Base-by-base conservation (phyloP, 225 moss, liverwort and hornwort species). In the Polytrichum commune region DNA sequence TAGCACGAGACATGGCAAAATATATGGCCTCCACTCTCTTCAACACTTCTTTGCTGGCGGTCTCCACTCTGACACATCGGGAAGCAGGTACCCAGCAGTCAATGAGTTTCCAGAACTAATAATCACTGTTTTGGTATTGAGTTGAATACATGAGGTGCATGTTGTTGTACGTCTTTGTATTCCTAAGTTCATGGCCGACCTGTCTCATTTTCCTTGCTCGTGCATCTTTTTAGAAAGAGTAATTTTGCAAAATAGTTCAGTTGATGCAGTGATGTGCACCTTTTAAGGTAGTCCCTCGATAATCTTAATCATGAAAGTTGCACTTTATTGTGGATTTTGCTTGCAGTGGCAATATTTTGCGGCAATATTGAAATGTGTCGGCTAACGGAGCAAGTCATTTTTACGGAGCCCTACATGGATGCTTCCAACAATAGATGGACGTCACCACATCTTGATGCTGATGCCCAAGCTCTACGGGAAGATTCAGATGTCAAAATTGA, bases 291-390 rank as follows among this genome's bases (percentile, higher is more conserved):
- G 46, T 16, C 13, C 9, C 9, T 35, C 2, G 3, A 46, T 1
- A 46, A 46, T 46, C 46, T 46, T 16, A 46, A 46, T 46, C 46
- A 46, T 46, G 46, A 13, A 46, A 46, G 4, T 35, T 27, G 22
- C 46, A 27, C 5, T 24, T 25, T 26, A 25, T 73, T 63, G 46
- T 73, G 72, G 26, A 33, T 73, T 22, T 70, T 67, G 84, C 63
- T 32, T 38, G 85, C 89, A 73, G 88, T 88, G 62, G 89, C 84
- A 35, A 81, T 62, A 63, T 92, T 88, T 60, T 93, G 88, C 72
- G 89, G 84, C 33, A 97, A 97, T 74, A 81, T 91, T 8, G 96
- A 97, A 69, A 97, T 97, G 96, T 93, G 91, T 83, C 86, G 92
- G 67, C 74, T 97, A 25, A 94, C 92, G 1, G 96, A 97, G 64